A percentile compares a stretch with the other conserved stretches of the same genome.
phyloP scores from a whole-genome alignment of 2,329 filamentous ascomycete species.

The Cladophialophora bantiana region DNA sequence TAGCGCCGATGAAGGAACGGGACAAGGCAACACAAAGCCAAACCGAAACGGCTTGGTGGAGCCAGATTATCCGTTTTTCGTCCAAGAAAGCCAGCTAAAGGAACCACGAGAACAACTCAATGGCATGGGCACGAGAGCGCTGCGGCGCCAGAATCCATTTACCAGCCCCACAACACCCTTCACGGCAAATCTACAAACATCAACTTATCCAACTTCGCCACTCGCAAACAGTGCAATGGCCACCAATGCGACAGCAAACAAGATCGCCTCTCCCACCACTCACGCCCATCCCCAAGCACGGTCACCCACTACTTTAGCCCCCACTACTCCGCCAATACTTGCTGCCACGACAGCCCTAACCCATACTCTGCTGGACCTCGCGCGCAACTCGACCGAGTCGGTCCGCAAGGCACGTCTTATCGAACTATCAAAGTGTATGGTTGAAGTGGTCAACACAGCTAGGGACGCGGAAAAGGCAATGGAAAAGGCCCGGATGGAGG shows the following conservation, averaged over 20 bases:
- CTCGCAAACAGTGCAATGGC: neutral
- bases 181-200: conserved; percentile 34
- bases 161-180: conserved; percentile 31
- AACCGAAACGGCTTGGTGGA: neutral
- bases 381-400: conserved; percentile 31
- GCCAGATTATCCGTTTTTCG: neutral
- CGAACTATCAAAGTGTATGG: conserved; percentile 40
- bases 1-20: neutral
- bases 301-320: conserved; percentile 1
- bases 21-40: neutral
- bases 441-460: conserved; percentile 40
- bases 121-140: neutral
- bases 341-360: conserved; percentile 39
- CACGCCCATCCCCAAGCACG: conserved; percentile 1
- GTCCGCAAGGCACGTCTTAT: conserved; percentile 37
- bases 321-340: conserved; percentile 30
- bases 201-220: conserved; percentile 31
- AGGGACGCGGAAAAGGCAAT: conserved; percentile 43
- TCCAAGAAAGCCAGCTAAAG: neutral
- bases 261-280: conserved; percentile 12
- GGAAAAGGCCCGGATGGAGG: conserved; percentile 42
- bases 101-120: neutral
- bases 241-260: neutral
- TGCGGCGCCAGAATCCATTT: conserved; percentile 21
- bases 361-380: conserved; percentile 40